Base-by-base conservation (phyloP, 768 basidiomycete genomes). In the Boletus vinaceobasis region DNA sequence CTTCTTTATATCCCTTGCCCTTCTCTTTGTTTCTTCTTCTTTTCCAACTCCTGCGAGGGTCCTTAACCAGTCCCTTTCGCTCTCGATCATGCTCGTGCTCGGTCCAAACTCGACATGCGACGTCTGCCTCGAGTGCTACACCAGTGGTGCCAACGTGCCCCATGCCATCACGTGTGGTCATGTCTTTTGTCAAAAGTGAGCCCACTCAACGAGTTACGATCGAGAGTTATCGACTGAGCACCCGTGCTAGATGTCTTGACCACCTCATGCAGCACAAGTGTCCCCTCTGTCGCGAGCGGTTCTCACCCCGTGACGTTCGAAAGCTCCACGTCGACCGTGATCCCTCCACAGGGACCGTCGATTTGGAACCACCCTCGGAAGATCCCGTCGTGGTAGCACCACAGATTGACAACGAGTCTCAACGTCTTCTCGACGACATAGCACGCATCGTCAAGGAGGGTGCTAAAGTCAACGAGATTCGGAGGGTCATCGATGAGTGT, bases 81-180 rank as follows among this genome's bases (percentile, higher is more conserved):
- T 47, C 52, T 59, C 50, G 43, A 72, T 70, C 72, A 89, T 90
- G 89, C 79, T 90, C 63, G 80, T 79, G 68, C 67, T 87, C 67
- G 80, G 81, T 62, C 65, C 80, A 56, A 79, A 78, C 63, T 88
- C 88, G 63, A 74, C 76, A 46, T 90, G 88, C 78, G 88, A 90
- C 72, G 79, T 90, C 64, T 90, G 88, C 72, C 77, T 85, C 60
- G 87, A 90, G 60, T 69, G 72, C 32, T 89, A 85, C 66, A 75
- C 75, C 47, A 67, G 67, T 50, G 80, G 79, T 47, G 60, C 60
- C 43, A 84, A 81, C 65, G 75, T 78, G 8, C 87, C 87, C 48
- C 81, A 84, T 63, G 78, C 82, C 46, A 86, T 89, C 61, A 56
- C 76, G 45, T 90, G 88, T 57, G 88, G 88, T 17, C 87, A 90